A percentile compares a stretch with the other conserved stretches of the same genome.
Evolutionary conservation across 495 filamentous ascomycete species (phyloP).

Genomic region (Xylaria sp.): DNA sequence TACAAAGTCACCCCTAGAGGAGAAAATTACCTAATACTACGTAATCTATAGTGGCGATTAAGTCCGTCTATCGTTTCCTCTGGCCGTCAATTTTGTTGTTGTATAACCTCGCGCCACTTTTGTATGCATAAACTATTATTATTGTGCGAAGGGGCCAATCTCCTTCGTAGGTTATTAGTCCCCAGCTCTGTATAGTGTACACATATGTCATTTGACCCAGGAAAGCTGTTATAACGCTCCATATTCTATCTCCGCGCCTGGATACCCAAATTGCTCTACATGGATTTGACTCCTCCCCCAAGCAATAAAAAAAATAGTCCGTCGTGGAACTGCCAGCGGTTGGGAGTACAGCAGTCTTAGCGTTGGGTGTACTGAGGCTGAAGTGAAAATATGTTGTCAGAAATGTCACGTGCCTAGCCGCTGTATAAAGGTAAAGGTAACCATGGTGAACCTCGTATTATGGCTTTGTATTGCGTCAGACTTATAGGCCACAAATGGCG

Average conservation of each 20-base stretch:
- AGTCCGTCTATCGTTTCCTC: no score
- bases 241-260: not conserved
- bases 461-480: not conserved
- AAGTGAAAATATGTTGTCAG: constrained; percentile 8
- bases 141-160: no score
- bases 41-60: no score
- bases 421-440: not conserved
- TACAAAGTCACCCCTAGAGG: not conserved
- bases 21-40: no score
- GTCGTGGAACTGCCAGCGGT: not conserved
- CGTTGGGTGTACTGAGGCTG: no score
- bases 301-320: not conserved
- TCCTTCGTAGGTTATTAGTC: no score
- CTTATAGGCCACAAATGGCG: not conserved
- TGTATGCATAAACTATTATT: no score
- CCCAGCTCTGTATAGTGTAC: no score
- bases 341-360: not conserved
- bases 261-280: no score
- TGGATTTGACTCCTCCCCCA: not conserved
- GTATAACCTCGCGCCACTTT: not conserved
- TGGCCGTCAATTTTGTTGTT: not conserved
- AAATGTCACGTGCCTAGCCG: not conserved
- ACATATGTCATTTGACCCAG: no score
- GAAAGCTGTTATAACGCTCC: no score
- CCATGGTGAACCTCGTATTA: not conserved